These are phyloP conservation scores for Microbotryomycetes sp. DNA, from an alignment of 1,284 basidiomycete species.

Conservation along the genomic window DNA sequence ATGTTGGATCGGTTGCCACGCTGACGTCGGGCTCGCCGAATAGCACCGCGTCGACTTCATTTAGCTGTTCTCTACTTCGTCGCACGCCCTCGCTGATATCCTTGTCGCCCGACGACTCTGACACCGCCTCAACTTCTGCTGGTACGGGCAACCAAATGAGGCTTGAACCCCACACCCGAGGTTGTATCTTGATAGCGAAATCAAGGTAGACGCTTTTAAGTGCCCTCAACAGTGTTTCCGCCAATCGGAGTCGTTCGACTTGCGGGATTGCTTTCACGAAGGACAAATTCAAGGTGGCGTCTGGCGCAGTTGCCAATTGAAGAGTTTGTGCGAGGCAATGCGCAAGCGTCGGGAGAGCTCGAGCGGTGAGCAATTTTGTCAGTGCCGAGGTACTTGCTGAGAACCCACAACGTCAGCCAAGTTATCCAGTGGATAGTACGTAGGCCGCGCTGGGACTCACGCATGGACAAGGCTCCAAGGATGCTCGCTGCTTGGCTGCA, in stretches of 20 bases:
- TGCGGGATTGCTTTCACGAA: not conserved
- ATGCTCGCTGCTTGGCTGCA: conserved; percentile 9
- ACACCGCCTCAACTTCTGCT: not conserved
- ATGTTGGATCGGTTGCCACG: too few species aligned
- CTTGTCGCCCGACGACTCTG: not conserved
- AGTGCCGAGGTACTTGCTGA: conserved; percentile 4
- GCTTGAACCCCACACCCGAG: conserved; percentile 19
- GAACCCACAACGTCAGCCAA: conserved; percentile 1
- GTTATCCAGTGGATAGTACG: not conserved
- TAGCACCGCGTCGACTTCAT: too few species aligned
- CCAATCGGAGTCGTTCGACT: not conserved
- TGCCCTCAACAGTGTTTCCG: conserved; percentile 25
- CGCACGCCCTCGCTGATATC: too few species aligned
- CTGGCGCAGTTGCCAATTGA: too few species aligned
- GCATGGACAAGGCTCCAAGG: conserved; percentile 19
- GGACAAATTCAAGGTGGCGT: not conserved
- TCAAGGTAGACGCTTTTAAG: conserved; percentile 32
- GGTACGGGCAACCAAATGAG: conserved; percentile 4
- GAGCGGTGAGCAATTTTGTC: conserved; percentile 1
- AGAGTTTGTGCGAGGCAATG: not conserved
- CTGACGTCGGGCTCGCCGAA: too few species aligned
- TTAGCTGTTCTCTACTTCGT: too few species aligned
- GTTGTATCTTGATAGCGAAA: too few species aligned
- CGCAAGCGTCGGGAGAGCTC: conserved; percentile 8
- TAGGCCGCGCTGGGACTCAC: not conserved